Evolutionary conservation across 805 yeast species (phyloP), one percentile per base, ranked within the genome.

Genomic region (Saccharomycopsis fermentans): DNA sequence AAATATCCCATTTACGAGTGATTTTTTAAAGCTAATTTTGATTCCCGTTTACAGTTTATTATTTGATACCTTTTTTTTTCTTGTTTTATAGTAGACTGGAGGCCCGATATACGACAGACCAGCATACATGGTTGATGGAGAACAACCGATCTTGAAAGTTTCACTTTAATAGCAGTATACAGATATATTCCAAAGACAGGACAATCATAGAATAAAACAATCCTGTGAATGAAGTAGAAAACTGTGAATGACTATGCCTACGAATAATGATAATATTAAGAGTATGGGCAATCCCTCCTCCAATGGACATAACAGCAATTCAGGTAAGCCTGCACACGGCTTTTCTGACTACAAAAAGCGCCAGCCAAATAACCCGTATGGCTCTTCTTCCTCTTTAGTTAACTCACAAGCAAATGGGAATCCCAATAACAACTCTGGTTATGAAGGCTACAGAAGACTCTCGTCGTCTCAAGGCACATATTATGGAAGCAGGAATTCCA

Each of bases 401-500:
- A 43, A 43, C 12, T 43, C 50, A 16, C 50, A 43, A 11, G 12
- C 19, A 17, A 56, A 50, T 50, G 26, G 27, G 11, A 40, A 34
- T 19, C 26, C 52, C 37, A 47, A 53, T 26, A 54, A 48, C 34
- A 48, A 14, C 26, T 6, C 21, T 24, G 26, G 43, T 37, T 32
- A 24, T 17, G 32, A 35, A 19, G 29, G 27, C 24, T 56, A 56
- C 34, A 50, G 58, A 21, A 35, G 55, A 29, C 21, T 37, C 2
- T 52, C 55, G n/a, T 52, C 55, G 8, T 39, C 58, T 14, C 58
- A 55, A 17, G 35, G 51, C 40, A 36, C 32, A 9, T 43, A 43
- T 43, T 43, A 43, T 19, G 29, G 57, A 43, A 50, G 36, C 24
- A 35, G 53, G 27, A 39, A 26, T 34, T 16, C 37, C n/a, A 55